phyloP scores from a whole-genome alignment of 2,329 filamentous ascomycete genomes.

The Aspergillus melleus region DNA sequence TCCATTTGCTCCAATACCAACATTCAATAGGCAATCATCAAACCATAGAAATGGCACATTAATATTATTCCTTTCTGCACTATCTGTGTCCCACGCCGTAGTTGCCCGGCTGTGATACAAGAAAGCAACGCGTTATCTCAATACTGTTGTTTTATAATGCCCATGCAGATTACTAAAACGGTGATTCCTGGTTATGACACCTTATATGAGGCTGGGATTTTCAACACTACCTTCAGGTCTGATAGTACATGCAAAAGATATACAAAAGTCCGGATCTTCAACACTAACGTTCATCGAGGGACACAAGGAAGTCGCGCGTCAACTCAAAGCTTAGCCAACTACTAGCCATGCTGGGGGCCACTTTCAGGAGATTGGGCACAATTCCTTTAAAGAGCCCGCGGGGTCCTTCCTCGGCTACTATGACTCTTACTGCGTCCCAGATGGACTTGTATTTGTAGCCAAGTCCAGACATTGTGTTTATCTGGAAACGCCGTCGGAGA shows the following conservation, averaged over 20 bases:
- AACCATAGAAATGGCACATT: too few relatives aligned
- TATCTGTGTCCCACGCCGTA: too few relatives aligned
- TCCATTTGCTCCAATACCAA: too few relatives aligned
- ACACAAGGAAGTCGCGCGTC: constrained; percentile 80
- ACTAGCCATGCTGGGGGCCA: constrained; percentile 96
- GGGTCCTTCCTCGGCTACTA: constrained; percentile 79
- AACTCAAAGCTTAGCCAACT: constrained; percentile 98
- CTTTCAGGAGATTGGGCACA: constrained; percentile 90
- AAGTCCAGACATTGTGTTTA: constrained; percentile 99
- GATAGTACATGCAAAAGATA: not conserved
- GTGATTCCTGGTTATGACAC: not conserved
- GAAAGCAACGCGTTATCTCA: too few relatives aligned
- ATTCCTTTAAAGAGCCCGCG: constrained; percentile 93
- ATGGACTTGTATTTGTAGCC: constrained; percentile 93
- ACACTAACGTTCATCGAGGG: constrained; percentile 42
- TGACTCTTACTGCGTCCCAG: constrained; percentile 76
- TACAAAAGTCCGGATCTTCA: not conserved
- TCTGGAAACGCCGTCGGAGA: constrained; percentile 88
- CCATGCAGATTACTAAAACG: too few relatives aligned
- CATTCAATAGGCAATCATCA: too few relatives aligned
- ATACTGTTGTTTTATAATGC: too few relatives aligned
- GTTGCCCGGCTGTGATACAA: too few relatives aligned
- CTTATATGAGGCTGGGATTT: not conserved
- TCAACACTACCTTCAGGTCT: not conserved
- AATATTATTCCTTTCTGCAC: too few relatives aligned